Conservation (phyloP, 1,284 basidiomycete species). For the Ceratobasidium sp. region DNA sequence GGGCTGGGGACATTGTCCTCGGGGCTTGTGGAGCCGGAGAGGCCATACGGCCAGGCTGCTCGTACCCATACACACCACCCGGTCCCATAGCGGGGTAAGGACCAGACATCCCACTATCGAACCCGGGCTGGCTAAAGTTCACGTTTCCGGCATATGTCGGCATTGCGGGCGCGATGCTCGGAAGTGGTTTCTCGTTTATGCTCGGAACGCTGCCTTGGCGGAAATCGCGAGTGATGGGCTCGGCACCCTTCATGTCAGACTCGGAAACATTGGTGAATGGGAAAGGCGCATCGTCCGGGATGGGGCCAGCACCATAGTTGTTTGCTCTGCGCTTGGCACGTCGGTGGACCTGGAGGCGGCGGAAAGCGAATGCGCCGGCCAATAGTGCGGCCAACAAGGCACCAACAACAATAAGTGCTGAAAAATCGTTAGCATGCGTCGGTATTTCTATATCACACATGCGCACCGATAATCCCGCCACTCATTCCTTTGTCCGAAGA, state of each 20-base stretch:
- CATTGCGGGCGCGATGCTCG: conserved; percentile 18
- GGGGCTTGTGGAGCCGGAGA: conserved; percentile 22
- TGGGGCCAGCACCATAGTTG: conserved; percentile 22
- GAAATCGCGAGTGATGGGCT: conserved; percentile 17
- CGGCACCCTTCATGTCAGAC: conserved; percentile 28
- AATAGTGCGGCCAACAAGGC: conserved; percentile 34
- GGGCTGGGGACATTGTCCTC: conserved; percentile 26
- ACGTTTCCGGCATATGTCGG: conserved; percentile 4
- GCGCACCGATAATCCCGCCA: conserved; percentile 34
- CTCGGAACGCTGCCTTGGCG: neutral
- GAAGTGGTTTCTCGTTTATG: conserved; percentile 21
- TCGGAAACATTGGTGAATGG: conserved; percentile 37
- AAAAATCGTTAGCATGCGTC: neutral
- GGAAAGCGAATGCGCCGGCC: conserved; percentile 29
- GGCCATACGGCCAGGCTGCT: neutral
- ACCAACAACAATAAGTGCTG: conserved; percentile 37
- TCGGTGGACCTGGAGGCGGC: conserved; percentile 30
- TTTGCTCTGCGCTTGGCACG: conserved; percentile 33
- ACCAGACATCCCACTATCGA: conserved; percentile 10
- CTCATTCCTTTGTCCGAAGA: conserved; percentile 25
- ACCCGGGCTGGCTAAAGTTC: conserved; percentile 4
- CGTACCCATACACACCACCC: conserved; percentile 20
- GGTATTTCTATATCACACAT: neutral
- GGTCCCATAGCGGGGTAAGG: conserved; percentile 27
- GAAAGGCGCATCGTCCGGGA: conserved; percentile 27